Percentiles rank a stretch among this genome's conserved stretches.
Conservation (phyloP, 2,329 filamentous ascomycete genomes). For the Ophiobolus disseminans region DNA sequence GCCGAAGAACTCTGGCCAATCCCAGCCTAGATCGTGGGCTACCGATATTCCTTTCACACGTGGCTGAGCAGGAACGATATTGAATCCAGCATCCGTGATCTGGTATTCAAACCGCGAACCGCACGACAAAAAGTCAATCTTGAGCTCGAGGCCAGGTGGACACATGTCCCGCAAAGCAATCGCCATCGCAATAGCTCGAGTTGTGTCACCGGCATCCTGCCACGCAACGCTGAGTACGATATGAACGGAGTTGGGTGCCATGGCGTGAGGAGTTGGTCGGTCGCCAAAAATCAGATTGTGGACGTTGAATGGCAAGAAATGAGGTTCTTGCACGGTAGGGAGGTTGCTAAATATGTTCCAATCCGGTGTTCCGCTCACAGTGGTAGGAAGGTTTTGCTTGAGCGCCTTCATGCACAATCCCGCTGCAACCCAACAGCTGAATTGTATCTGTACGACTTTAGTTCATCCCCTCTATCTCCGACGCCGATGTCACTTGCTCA, state of each 20-base stretch:
- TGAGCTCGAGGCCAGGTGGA: conserved; percentile 30
- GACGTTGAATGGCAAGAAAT: not conserved
- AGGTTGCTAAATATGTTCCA: not conserved
- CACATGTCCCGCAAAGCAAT: conserved; percentile 38
- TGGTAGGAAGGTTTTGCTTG: not conserved
- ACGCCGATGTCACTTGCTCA: conserved; percentile 1
- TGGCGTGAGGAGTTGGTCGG: conserved; percentile 2
- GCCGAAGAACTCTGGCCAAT: conserved; percentile 45
- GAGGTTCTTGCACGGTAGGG: not conserved
- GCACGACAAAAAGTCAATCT: conserved; percentile 41
- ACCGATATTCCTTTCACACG: conserved; percentile 41
- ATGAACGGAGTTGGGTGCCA: conserved; percentile 27
- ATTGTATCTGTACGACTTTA: not conserved
- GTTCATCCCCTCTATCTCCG: conserved; percentile 8
- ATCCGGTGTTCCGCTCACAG: not conserved
- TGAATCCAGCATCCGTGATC: conserved; percentile 40
- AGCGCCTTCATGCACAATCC: too few relatives aligned
- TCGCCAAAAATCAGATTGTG: not conserved
- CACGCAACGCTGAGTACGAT: conserved; percentile 43
- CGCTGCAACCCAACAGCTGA: not conserved
- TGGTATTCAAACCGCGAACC: conserved; percentile 40
- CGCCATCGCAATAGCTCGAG: conserved; percentile 41
- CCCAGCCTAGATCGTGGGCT: conserved; percentile 43
- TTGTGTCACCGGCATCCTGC: conserved; percentile 44
- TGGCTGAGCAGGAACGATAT: conserved; percentile 40